Base-by-base conservation (phyloP, 768 basidiomycete genomes). In the Kockovaella imperatae region DNA sequence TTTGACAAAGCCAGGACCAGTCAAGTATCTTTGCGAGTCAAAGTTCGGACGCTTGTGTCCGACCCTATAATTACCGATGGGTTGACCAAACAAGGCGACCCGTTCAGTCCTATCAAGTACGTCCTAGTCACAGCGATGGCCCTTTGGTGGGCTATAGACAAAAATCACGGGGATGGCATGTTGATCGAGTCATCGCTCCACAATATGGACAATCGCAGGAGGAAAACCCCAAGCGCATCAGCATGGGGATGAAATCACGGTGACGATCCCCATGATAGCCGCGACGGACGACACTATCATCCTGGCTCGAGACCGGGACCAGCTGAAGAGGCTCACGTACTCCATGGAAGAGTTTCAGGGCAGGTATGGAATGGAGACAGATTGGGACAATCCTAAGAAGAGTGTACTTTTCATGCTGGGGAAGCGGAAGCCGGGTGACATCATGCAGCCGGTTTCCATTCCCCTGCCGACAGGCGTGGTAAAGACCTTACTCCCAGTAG, bases 51-150 rank as follows among this genome's bases (percentile, higher is more conserved):
- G 17, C 18, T 29, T 14, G 39, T 42, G 5, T n/a, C 48, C 3
- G 23, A 30, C 3, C 26, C 39, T 20, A 42, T 49, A 23, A 14
- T 11, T 29, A 49, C 48, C 7, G 18, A 17, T n/a, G 48, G 41
- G 4, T 41, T 42, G 29, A 49, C 28, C 29, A 49, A 49, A 30
- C 48, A 49, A 38, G 48, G 48, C 17, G 48, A 49, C 26, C 40
- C 39, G 13, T 23, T 28, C 29, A 49, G 48, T 24, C 48, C 40
- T 5, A 24, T 32, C 17, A 42, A 49, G 23, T 49, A 42, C 18
- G 32, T 25, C 15, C 26, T 49, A 2, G 28, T 23, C 4, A 42
- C 32, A 11, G 40, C 21, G 7, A 49, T 49, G 48, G 25, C 26
- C 15, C 11, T 20, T 14, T 32, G 32, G 20, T 49, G 41, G 26